Evolutionary conservation across 495 filamentous ascomycete species (phyloP).

Genomic region (Durotheca rogersii): DNA sequence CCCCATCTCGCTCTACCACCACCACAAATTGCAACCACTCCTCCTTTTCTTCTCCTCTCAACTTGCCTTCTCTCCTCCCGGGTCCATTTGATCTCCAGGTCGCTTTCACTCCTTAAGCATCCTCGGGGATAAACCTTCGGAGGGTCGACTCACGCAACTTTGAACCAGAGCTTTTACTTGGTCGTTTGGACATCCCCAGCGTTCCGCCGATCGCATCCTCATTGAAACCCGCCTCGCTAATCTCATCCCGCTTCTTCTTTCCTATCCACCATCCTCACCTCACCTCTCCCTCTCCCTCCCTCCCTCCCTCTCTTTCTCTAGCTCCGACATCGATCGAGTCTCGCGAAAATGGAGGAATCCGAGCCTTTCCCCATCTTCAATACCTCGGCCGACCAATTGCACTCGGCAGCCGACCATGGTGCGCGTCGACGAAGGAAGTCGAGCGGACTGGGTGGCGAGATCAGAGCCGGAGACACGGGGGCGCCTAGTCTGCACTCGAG

Average conservation of each 20-base stretch:
- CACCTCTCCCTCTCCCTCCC: background rate
- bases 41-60: constrained; percentile 14
- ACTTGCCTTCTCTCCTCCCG: constrained; percentile 7
- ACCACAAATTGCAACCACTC: constrained; percentile 2
- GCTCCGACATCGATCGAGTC: background rate
- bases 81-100: constrained; percentile 12
- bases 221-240: background rate
- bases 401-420: constrained; percentile 33
- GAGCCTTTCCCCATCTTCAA: constrained; percentile 52
- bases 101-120: constrained; percentile 41
- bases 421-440: constrained; percentile 51
- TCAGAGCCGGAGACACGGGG: constrained; percentile 52
- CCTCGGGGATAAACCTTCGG: constrained; percentile 15
- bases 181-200: too few species aligned
- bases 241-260: constrained; percentile 9
- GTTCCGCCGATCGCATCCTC: background rate
- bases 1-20: constrained; percentile 8
- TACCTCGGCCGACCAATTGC: constrained; percentile 43
- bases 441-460: constrained; percentile 45
- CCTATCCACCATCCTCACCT: background rate
- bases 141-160: background rate
- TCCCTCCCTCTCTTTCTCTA: background rate
- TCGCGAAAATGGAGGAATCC: constrained; percentile 34
- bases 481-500: constrained; percentile 47
- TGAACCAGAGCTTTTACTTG: too few species aligned